Evolutionary conservation across 2,329 filamentous ascomycete genomes (phyloP), one percentile per base, ranked within the genome.

Genomic region (Huntiella decipiens): DNA sequence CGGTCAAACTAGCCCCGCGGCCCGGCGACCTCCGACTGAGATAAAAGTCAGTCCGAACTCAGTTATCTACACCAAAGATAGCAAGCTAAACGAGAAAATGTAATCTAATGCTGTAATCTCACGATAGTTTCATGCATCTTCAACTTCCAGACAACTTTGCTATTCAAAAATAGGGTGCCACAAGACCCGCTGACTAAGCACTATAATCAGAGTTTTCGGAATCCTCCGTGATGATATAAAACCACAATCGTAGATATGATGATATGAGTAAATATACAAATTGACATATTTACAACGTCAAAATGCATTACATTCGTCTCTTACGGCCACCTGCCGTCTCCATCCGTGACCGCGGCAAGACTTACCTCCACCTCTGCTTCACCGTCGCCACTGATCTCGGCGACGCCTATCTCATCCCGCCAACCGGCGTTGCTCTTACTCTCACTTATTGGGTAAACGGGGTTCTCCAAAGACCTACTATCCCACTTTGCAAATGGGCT

Each of bases 281-380:
- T 1, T 10, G 8, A 35, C 11, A n/a, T 36, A 36, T 12, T n/a
- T 3, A 5, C 6, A 40, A 41, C 10, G 28, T 15, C 16, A 53
- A 7, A 13, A 76, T 75, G 71, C 70, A 75, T 52, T 76, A 75
- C 60, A 65, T 74, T 48, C 66, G 71, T 35, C 63, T 74, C 4
- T 58, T 74, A 31, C 62, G 71, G 11, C 61, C 66, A 2, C 67
- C 66, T 2, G 61, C 60, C 52, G 44, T 50, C 17, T 35, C 34
- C 36, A 50, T 50, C 44, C 48, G 48, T 10, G 48, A 47, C 22
- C 44, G 35, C 13, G 48, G 48, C 49, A 49, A 52, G 39, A 52
- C 52, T 49, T 52, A 59, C 53, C 53, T 70, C 5, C 61, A 63
- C 42, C 54, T 75, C 3, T 60, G 71, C 1, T 58, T 76, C 50